A percentile compares a stretch with the other conserved stretches of the same genome.
These are phyloP conservation scores for Pyrenochaeta sp. DNA, from an alignment of 2,329 filamentous ascomycete species.

Conservation along the genomic window DNA sequence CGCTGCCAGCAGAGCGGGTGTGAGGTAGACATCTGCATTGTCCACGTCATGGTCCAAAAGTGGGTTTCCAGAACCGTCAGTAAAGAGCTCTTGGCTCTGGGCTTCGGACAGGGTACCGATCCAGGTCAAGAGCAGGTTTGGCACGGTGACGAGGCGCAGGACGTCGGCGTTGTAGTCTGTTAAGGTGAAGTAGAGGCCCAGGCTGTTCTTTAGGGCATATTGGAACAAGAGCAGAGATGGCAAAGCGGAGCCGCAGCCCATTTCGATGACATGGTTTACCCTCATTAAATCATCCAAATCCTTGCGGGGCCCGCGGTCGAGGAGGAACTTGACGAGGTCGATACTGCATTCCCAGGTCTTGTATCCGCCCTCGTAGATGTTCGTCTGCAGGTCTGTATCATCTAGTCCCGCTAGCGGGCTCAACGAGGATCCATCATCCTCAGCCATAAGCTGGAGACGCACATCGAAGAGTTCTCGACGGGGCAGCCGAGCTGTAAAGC, in stretches of 20 bases:
- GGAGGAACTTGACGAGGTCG: constrained; percentile 74
- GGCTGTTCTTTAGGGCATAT: constrained; percentile 61
- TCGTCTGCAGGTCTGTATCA: constrained; percentile 78
- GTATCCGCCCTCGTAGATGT: constrained; percentile 86
- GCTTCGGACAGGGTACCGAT: constrained; percentile 35
- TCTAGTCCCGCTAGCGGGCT: constrained; percentile 42
- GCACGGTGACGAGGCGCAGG: constrained; percentile 78
- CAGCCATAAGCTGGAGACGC: constrained; percentile 80
- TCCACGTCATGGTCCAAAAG: constrained; percentile 16
- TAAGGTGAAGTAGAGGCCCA: constrained; percentile 68
- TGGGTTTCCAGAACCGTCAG: constrained; percentile 25
- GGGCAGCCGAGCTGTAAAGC: constrained; percentile 65
- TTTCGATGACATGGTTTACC: constrained; percentile 63
- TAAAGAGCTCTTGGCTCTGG: constrained; percentile 21
- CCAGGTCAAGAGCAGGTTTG: constrained; percentile 79
- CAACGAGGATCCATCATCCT: constrained; percentile 56
- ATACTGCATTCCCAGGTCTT: constrained; percentile 91
- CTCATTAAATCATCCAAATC: constrained; percentile 59
- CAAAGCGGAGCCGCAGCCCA: constrained; percentile 81
- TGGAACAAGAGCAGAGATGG: constrained; percentile 77
- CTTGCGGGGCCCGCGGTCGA: constrained; percentile 59
- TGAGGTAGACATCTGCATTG: constrained; percentile 70
- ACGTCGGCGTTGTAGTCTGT: constrained; percentile 85
- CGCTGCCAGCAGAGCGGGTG: constrained; percentile 63
- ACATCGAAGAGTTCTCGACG: constrained; percentile 84